Evolutionary conservation across 1,284 basidiomycete genomes (phyloP).

Genomic region (Spongiforma sp.): DNA sequence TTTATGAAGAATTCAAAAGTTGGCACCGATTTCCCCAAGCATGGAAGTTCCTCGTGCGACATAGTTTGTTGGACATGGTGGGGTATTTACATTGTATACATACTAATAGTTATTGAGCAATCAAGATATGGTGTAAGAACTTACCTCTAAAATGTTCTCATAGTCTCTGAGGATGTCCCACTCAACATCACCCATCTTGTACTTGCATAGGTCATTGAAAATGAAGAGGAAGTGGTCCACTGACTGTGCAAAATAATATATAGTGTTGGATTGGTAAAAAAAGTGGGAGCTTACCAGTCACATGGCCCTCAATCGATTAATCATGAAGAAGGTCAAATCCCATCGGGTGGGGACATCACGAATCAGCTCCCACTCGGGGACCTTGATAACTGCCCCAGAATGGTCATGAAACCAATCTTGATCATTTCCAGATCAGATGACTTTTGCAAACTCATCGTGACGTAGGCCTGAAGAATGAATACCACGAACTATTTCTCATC

Average conservation of each 20-base stretch:
- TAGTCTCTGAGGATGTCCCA: no score
- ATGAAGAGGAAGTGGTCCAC: no score
- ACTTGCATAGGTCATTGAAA: no score
- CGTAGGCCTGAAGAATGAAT: not conserved
- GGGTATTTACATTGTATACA: no score
- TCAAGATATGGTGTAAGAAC: no score
- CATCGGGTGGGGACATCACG: not conserved
- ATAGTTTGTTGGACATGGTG: not conserved
- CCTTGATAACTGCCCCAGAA: not conserved
- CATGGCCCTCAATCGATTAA: not conserved
- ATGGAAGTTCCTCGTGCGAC: not conserved
- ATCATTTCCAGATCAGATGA: not conserved
- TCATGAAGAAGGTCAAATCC: not conserved
- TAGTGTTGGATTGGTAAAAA: no score
- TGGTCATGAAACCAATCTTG: not conserved
- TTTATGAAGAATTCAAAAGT: not conserved
- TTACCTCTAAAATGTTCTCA: no score
- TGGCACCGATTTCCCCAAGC: not conserved
- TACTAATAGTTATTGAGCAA: no score
- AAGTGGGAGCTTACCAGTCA: not conserved
- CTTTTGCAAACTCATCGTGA: not conserved
- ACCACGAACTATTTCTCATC: not conserved
- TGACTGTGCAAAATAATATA: not conserved
- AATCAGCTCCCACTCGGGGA: not conserved
- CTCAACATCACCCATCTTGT: no score